These are phyloP conservation scores for Xylaria longipes DNA, from an alignment of 495 filamentous ascomycete genomes.

Conservation along the genomic window DNA sequence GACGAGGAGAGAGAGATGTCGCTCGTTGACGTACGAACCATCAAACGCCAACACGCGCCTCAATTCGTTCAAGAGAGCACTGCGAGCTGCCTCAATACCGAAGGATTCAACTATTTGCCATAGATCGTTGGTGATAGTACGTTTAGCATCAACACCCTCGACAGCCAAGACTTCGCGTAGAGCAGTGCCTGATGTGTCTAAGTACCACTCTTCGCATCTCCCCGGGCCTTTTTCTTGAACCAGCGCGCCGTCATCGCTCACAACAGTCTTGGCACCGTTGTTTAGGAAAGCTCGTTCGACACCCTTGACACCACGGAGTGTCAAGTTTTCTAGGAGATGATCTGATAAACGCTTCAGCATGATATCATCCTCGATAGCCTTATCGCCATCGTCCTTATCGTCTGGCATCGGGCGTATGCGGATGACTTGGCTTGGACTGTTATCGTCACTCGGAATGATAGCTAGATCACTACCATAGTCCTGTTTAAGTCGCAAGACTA, in stretches of 20 bases:
- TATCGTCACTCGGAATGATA: conserved; percentile 97
- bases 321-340: conserved; percentile 88
- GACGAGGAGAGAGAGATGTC: conserved; percentile 92
- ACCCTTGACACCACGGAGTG: conserved; percentile 85
- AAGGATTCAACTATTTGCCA: conserved; percentile 92
- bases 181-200: conserved; percentile 90
- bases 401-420: conserved; percentile 84
- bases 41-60: conserved; percentile 92
- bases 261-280: conserved; percentile 69
- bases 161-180: conserved; percentile 82
- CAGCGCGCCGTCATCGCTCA: conserved; percentile 70
- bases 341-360: conserved; percentile 88
- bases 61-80: conserved; percentile 84
- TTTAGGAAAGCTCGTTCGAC: conserved; percentile 93
- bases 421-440: conserved; percentile 93
- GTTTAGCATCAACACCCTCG: conserved; percentile 85
- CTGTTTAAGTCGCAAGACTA: conserved; percentile 86
- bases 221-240: conserved; percentile 71
- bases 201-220: conserved; percentile 86
- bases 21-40: conserved; percentile 98
- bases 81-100: conserved; percentile 92
- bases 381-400: conserved; percentile 78
- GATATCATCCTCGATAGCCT: conserved; percentile 83
- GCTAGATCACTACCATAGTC: conserved; percentile 86
- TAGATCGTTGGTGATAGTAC: conserved; percentile 94